Evolutionary conservation across 306 rosid species (phyloP), one percentile per base, ranked within the genome.

Genomic region (Datisca glomerata): DNA sequence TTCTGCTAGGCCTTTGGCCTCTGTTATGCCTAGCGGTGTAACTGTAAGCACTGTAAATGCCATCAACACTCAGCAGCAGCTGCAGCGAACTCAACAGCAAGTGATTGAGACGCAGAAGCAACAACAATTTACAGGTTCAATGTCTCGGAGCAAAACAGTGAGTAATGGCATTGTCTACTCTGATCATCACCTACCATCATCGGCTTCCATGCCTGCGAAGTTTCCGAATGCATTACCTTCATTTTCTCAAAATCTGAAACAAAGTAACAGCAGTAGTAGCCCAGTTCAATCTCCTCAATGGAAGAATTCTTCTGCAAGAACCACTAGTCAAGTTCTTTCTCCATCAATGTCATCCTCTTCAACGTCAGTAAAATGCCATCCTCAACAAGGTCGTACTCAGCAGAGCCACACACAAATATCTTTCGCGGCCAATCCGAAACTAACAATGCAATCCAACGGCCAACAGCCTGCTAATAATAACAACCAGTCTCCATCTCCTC

Each of bases 261-360:
- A 80, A 60, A 63, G 83, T 60, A 66, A 64, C 60, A 55, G 59
- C 74, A 61, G 52, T 70, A 61, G 75, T 70, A 61, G 75, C 45
- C 80, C 81, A 43, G 53, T 77, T 39, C 96, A 91, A 45, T 75
- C 94, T 43, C 55, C 93, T 41, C 98, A 80, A 66, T 85, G 96
- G 98, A 91, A 84, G 59, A 91, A 60, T 65, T 55, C n/a, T n/a
- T n/a, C 92, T 53, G 61, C 36, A 12, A 71, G 92, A 72, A 45
- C 75, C 38, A 46, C 78, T 37, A 56, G 96, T 14, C 81, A 78
- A 29, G 56, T 64, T 33, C 70, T 93, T 33, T 39, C 84, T 35
- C 56, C 78, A 4, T 58, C 97, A 5, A 35, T 75, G 62, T 55
- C 93, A 39, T 67, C 96, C 4, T 54, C 87, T 3, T 44, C 91